phyloP scores from a whole-genome alignment of 202 grass and related monocot species.

The Setaria italica region DNA sequence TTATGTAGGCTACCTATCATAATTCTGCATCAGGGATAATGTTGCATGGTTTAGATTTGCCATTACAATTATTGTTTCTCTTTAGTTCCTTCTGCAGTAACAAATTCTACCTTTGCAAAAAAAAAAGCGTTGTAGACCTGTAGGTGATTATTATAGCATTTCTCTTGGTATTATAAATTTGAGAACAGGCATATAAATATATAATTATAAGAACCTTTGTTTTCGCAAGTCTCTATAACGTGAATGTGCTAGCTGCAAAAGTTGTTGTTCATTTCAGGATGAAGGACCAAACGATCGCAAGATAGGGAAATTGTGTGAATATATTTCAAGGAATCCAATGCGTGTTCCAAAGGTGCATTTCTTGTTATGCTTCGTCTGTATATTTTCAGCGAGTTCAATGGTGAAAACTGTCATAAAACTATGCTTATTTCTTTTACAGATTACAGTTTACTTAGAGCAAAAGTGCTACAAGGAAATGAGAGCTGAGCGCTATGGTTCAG shows the following conservation, averaged over 20 bases:
- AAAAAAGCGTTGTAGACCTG: neutral
- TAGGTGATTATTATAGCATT: neutral
- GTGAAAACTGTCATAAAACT: neutral
- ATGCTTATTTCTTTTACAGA: conserved; percentile 55
- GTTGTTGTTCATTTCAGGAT: conserved; percentile 61
- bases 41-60: neutral
- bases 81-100: neutral
- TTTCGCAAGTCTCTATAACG: neutral
- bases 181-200: neutral
- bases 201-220: neutral
- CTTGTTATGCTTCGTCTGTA: neutral
- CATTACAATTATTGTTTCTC: neutral
- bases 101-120: neutral
- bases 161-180: neutral
- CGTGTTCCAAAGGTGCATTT: conserved; percentile 88
- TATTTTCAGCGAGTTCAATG: neutral
- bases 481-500: conserved; percentile 75
- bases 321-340: conserved; percentile 87
- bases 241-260: neutral
- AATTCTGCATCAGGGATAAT: neutral
- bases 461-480: conserved; percentile 94
- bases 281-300: conserved; percentile 91
- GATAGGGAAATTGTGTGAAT: conserved; percentile 96
- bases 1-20: neutral
- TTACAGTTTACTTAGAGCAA: conserved; percentile 91